These are phyloP conservation scores for Kodamaea neixiangensis DNA, from an alignment of 805 yeast genomes.

Conservation along the genomic window DNA sequence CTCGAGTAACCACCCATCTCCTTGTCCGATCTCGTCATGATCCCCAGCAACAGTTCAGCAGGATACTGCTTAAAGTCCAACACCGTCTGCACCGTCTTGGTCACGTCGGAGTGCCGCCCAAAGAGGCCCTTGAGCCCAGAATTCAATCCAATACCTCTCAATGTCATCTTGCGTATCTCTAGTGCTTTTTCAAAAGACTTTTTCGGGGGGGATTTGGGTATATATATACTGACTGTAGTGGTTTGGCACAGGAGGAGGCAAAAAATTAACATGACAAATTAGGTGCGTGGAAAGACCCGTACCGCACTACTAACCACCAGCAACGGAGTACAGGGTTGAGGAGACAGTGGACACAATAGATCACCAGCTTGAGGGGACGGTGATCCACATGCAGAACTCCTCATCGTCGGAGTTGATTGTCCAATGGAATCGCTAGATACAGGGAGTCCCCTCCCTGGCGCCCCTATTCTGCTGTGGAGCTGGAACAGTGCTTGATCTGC, in stretches of 20 bases:
- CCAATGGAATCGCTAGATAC: conserved; percentile 3
- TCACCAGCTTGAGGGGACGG: not conserved
- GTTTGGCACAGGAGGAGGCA: conserved; percentile 1
- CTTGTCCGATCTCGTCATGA: conserved; percentile 67
- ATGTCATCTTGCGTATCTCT: conserved; percentile 34
- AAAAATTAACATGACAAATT: not conserved
- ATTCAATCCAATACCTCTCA: conserved; percentile 42
- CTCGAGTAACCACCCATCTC: conserved; percentile 81
- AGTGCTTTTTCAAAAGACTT: not conserved
- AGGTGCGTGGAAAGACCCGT: not conserved
- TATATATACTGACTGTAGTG: conserved; percentile 6
- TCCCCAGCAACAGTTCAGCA: conserved; percentile 43
- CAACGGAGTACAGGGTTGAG: not conserved
- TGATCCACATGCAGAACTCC: not conserved
- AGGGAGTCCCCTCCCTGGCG: not conserved
- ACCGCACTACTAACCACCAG: not conserved
- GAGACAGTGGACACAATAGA: not conserved
- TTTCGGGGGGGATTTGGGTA: conserved; percentile 7
- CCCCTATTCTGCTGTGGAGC: conserved; percentile 1
- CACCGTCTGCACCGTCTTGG: conserved; percentile 41
- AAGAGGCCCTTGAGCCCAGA: conserved; percentile 39
- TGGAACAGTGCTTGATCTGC: not conserved
- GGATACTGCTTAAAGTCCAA: conserved; percentile 57
- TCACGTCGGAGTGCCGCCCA: conserved; percentile 30
- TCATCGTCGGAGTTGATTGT: conserved; percentile 4